These are phyloP conservation scores for Physaria fendleri DNA, from an alignment of 345 rosid species.

Conservation along the genomic window DNA sequence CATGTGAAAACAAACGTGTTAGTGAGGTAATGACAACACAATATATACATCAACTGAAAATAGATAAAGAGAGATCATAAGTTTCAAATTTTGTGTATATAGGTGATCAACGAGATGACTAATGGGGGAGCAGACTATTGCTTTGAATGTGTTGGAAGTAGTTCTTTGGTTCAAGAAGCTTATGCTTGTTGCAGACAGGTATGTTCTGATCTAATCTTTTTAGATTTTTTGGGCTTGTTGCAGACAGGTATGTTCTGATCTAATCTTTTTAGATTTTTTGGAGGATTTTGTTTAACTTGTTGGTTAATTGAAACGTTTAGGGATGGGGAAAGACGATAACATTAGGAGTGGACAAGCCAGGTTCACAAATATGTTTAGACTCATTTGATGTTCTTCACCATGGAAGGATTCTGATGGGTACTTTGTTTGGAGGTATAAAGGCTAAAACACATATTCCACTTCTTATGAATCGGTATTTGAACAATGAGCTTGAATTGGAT, in stretches of 20 bases:
- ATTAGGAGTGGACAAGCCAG: constrained; percentile 73
- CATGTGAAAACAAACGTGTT: constrained; percentile 39
- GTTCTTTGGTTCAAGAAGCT: constrained; percentile 58
- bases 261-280: too few species aligned
- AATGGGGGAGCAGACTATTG: constrained; percentile 78
- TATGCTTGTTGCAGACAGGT: constrained; percentile 69
- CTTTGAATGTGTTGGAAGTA: constrained; percentile 67
- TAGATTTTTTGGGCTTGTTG: too few species aligned
- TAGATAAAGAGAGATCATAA: background rate
- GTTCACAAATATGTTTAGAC: constrained; percentile 38
- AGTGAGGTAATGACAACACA: constrained; percentile 45
- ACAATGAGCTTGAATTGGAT: constrained; percentile 70
- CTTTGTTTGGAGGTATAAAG: constrained; percentile 77
- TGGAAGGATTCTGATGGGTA: constrained; percentile 53
- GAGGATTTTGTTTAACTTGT: background rate
- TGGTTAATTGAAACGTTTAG: constrained; percentile 28
- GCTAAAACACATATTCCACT: constrained; percentile 76
- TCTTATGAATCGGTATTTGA: constrained; percentile 54
- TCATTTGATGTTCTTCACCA: constrained; percentile 52
- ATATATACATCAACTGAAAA: background rate
- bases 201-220: background rate
- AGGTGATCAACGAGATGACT: constrained; percentile 65
- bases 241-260: constrained; percentile 43
- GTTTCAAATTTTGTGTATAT: background rate
- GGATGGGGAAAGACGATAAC: constrained; percentile 91